These are phyloP conservation scores for Ustilago trichophora DNA, from an alignment of 1,284 basidiomycete genomes.

Conservation along the genomic window DNA sequence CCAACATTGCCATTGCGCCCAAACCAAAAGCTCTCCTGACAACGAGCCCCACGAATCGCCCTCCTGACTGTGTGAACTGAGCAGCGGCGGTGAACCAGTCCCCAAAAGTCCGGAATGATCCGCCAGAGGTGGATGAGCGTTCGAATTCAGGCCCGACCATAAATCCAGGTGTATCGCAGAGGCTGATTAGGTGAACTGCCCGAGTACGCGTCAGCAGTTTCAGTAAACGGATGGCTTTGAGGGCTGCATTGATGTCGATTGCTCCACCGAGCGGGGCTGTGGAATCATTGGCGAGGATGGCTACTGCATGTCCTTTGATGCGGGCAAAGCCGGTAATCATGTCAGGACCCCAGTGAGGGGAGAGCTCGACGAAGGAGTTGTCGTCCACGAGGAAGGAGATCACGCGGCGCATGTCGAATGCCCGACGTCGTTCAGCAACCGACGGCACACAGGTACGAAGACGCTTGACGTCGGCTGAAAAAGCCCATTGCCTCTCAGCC, in stretches of 20 bases:
- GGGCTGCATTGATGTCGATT: constrained; percentile 42
- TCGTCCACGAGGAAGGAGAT: constrained; percentile 48
- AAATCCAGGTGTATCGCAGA: constrained; percentile 57
- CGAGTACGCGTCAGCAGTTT: constrained; percentile 38
- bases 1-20: constrained; percentile 49
- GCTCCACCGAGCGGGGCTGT: constrained; percentile 45
- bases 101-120: constrained; percentile 43
- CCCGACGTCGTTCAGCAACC: constrained; percentile 24
- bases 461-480: constrained; percentile 14
- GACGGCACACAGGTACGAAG: constrained; percentile 38
- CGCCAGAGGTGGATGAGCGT: constrained; percentile 12
- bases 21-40: constrained; percentile 47
- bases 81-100: constrained; percentile 45
- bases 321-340: constrained; percentile 47
- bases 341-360: constrained; percentile 27
- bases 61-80: constrained; percentile 31
- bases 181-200: constrained; percentile 29
- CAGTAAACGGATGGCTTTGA: constrained; percentile 48
- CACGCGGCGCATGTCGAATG: constrained; percentile 45
- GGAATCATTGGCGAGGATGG: constrained; percentile 45
- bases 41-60: constrained; percentile 34
- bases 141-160: constrained; percentile 50
- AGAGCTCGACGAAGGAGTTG: constrained; percentile 41
- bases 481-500: constrained; percentile 11
- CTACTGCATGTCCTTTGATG: constrained; percentile 33